A percentile compares a stretch with the other conserved stretches of the same genome.
phyloP scores from a whole-genome alignment of 192 early-diverging fungal genomes.

The Glomus cerebriforme region DNA sequence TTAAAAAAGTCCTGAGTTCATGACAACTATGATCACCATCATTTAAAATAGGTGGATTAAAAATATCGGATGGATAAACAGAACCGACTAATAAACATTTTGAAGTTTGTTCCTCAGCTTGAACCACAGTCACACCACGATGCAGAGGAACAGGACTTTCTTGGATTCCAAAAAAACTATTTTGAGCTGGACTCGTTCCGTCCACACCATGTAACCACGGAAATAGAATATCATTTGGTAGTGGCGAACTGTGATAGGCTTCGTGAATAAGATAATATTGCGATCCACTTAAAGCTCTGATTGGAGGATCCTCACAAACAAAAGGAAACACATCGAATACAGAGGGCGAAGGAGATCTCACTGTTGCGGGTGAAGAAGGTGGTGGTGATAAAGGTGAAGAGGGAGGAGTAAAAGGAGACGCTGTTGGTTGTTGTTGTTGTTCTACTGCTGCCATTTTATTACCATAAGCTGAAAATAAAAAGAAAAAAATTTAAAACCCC shows the following conservation, averaged over 20 bases:
- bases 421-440: slow-evolving; percentile 13
- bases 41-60: slow-evolving; percentile 28
- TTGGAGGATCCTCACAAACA: slow-evolving; percentile 32
- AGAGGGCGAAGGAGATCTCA: slow-evolving; percentile 15
- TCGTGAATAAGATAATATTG: slow-evolving; percentile 46
- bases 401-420: slow-evolving; percentile 24
- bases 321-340: slow-evolving; percentile 33
- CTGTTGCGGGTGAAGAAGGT: not conserved
- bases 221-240: slow-evolving; percentile 57
- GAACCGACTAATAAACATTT: slow-evolving; percentile 50
- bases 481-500: too few relatives aligned
- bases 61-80: slow-evolving; percentile 50
- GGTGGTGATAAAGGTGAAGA: slow-evolving; percentile 4
- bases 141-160: slow-evolving; percentile 39
- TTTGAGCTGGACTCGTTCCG: slow-evolving; percentile 48
- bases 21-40: not conserved
- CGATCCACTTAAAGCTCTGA: slow-evolving; percentile 44
- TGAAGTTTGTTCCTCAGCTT: slow-evolving; percentile 36
- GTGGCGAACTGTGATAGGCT: slow-evolving; percentile 44
- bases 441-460: slow-evolving; percentile 25
- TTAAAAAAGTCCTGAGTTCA: slow-evolving; percentile 30
- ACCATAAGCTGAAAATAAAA: not conserved
- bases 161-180: slow-evolving; percentile 56
- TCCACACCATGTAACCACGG: slow-evolving; percentile 66
- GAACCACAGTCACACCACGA: slow-evolving; percentile 44